A percentile compares a stretch with the other conserved stretches of the same genome.
These are phyloP conservation scores for Aspergillus chevalieri DNA, from an alignment of 2,329 filamentous ascomycete species.

Conservation along the genomic window DNA sequence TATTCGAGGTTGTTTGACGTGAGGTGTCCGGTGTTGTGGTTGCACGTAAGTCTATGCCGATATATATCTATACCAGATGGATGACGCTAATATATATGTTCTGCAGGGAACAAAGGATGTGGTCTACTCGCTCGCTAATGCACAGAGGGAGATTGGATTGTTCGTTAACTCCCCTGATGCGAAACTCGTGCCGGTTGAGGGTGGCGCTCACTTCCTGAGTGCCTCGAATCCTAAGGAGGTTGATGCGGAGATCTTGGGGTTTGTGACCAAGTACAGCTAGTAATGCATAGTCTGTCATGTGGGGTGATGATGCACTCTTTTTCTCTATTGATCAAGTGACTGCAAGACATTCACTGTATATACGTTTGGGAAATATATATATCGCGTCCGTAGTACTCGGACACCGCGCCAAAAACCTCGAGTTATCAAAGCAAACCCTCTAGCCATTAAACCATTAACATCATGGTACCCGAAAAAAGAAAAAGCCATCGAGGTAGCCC, in stretches of 20 bases:
- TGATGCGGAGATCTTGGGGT: slow-evolving; percentile 16
- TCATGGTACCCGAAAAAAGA: not conserved
- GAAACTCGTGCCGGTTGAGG: slow-evolving; percentile 39
- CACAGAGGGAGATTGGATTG: slow-evolving; percentile 39
- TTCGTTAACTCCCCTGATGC: slow-evolving; percentile 42
- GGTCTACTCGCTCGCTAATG: slow-evolving; percentile 7
- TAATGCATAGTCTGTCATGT: not conserved
- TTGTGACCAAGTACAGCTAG: slow-evolving; percentile 20
- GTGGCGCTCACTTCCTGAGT: slow-evolving; percentile 47
- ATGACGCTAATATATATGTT: slow-evolving; percentile 26
- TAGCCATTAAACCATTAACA: not conserved
- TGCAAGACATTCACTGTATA: no score
- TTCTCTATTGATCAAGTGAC: not conserved
- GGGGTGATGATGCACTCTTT: not conserved
- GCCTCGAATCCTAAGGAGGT: slow-evolving; percentile 44
- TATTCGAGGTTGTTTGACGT: slow-evolving; percentile 43
- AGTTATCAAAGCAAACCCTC: not conserved
- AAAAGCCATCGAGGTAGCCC: not conserved
- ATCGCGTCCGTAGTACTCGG: no score
- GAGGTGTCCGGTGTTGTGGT: slow-evolving; percentile 47
- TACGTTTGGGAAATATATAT: no score
- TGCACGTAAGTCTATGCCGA: slow-evolving; percentile 37
- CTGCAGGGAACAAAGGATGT: slow-evolving; percentile 16
- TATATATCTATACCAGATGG: slow-evolving; percentile 25
- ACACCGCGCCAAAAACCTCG: not conserved